A percentile compares a stretch with the other conserved stretches of the same genome.
Conservation (phyloP, 1,284 basidiomycete genomes). For the Albatrellus sp. region DNA sequence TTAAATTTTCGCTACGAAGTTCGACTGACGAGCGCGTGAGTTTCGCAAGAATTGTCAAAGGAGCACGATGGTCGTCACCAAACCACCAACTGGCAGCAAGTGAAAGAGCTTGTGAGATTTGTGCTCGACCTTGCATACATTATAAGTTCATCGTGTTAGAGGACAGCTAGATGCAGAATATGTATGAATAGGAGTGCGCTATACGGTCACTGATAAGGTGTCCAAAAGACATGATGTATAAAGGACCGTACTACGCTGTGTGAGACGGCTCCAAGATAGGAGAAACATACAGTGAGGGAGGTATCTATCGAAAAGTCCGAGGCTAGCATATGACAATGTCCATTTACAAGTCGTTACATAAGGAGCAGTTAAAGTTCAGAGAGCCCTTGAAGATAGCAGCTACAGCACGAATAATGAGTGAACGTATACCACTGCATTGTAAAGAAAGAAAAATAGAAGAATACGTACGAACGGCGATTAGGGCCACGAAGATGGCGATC, state of each 20-base stretch:
- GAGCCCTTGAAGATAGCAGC: slow-evolving; percentile 8
- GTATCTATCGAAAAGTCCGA: slow-evolving; percentile 1
- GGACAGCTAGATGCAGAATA: no score
- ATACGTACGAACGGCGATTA: slow-evolving; percentile 66
- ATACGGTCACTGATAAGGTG: background rate
- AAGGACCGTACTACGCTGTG: slow-evolving; percentile 1
- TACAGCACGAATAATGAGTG: background rate
- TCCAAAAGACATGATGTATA: background rate
- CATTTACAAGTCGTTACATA: slow-evolving; percentile 9
- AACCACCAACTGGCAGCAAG: no score
- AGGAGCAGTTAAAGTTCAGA: slow-evolving; percentile 1
- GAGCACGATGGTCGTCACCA: no score
- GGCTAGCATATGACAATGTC: slow-evolving; percentile 2
- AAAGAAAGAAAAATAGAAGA: background rate
- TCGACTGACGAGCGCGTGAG: no score
- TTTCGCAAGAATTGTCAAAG: no score
- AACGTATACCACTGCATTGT: background rate
- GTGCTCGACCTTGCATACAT: no score
- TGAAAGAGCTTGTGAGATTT: no score
- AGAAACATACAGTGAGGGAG: slow-evolving; percentile 2
- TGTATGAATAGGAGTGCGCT: no score
- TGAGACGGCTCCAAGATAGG: background rate
- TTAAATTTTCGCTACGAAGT: no score
- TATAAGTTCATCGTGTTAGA: no score
- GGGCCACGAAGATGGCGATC: slow-evolving; percentile 64